Evolutionary conservation across 2,329 filamentous ascomycete genomes (phyloP).

Genomic region (Cadophora gregata): DNA sequence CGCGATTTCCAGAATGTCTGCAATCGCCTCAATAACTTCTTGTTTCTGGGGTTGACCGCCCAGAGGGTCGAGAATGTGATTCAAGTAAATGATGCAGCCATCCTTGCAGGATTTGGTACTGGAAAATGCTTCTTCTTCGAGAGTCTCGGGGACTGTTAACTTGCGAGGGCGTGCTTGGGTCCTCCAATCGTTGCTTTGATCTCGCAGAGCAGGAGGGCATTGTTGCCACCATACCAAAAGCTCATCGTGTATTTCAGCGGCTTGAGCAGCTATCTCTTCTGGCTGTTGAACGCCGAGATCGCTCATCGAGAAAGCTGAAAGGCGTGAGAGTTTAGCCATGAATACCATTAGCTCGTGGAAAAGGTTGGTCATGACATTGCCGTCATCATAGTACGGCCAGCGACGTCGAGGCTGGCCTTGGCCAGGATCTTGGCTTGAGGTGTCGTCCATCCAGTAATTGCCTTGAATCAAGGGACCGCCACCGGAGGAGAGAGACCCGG

Average conservation of each 20-base stretch:
- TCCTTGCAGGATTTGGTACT: conserved; percentile 41
- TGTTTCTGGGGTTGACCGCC: conserved; percentile 31
- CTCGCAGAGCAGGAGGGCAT: conserved; percentile 36
- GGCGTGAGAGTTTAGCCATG: conserved; percentile 40
- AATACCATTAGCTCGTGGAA: conserved; percentile 42
- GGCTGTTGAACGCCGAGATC: conserved; percentile 31
- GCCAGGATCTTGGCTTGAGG: conserved; percentile 15
- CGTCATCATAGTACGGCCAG: conserved; percentile 43
- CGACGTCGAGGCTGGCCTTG: conserved; percentile 13
- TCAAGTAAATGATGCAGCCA: conserved; percentile 41
- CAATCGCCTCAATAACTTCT: conserved; percentile 38
- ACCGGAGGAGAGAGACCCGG: conserved; percentile 39
- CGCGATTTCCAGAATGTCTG: conserved; percentile 40
- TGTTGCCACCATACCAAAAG: conserved; percentile 39
- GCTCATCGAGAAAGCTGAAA: conserved; percentile 40
- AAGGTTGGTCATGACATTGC: conserved; percentile 36
- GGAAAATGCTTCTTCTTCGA: conserved; percentile 42
- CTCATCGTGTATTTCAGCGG: conserved; percentile 31
- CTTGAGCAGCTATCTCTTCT: conserved; percentile 30
- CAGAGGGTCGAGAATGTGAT: conserved; percentile 41
- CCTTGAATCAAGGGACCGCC: conserved; percentile 40
- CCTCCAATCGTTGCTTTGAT: conserved; percentile 42
- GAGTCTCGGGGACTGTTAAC: conserved; percentile 39
- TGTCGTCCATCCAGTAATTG: conserved; percentile 42
- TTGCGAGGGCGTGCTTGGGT: conserved; percentile 37